Percentiles rank a stretch among this genome's conserved stretches.
Conservation (phyloP, 441 rosid species). For the Mallotus repandus region DNA sequence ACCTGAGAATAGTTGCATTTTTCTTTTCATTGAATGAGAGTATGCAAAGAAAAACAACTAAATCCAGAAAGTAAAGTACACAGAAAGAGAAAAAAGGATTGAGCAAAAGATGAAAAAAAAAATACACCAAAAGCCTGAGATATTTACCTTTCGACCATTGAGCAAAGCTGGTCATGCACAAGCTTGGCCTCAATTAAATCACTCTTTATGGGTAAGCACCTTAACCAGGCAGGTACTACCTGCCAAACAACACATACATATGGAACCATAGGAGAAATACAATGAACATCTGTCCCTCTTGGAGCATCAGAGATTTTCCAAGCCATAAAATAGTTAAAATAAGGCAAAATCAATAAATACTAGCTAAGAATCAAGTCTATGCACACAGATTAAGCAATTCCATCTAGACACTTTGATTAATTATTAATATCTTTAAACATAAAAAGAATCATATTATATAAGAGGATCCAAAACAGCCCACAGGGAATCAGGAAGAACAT, state of each 20-base stretch:
- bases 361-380: neutral
- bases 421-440: neutral
- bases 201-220: conserved; percentile 86
- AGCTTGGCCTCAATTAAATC: conserved; percentile 96
- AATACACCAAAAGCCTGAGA: neutral
- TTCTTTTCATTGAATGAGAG: neutral
- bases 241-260: conserved; percentile 23
- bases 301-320: too few species aligned
- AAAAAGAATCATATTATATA: neutral
- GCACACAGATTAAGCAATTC: neutral
- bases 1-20: conserved; percentile 50
- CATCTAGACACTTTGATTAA: neutral
- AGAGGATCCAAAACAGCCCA: too few species aligned
- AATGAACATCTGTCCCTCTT: too few species aligned
- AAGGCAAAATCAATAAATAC: neutral
- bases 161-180: conserved; percentile 95
- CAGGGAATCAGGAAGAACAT: neutral
- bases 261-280: neutral
- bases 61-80: neutral
- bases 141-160: conserved; percentile 90
- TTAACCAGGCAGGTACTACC: conserved; percentile 98
- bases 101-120: neutral
- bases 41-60: neutral
- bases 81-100: neutral
- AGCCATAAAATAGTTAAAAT: neutral